Conservation (phyloP, 1,284 basidiomycete species). For the Trametes polyzona region DNA sequence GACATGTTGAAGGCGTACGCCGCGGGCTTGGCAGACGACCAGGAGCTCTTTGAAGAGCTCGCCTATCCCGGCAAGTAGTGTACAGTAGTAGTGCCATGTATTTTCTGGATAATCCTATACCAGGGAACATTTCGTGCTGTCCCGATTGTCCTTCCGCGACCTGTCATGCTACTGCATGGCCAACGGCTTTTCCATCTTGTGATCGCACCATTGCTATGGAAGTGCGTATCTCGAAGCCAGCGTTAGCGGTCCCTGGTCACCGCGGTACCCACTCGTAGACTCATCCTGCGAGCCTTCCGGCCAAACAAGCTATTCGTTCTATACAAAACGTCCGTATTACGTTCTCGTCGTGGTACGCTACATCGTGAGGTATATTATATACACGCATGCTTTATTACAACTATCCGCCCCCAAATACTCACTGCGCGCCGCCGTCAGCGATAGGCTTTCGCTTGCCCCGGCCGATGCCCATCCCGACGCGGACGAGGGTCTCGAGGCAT, state of each 20-base stretch:
- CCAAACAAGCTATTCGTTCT: neutral
- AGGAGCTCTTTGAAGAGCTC: conserved; percentile 6
- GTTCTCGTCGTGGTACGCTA: neutral
- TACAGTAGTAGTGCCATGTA: too few species aligned
- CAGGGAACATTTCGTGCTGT: too few species aligned
- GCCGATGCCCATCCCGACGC: conserved; percentile 87
- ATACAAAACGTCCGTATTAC: conserved; percentile 1
- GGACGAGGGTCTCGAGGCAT: conserved; percentile 85
- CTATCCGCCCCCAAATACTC: neutral
- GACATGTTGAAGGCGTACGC: conserved; percentile 48
- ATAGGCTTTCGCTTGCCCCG: conserved; percentile 23
- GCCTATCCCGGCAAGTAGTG: too few species aligned
- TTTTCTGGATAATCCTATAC: too few species aligned
- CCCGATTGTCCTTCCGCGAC: too few species aligned
- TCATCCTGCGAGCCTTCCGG: too few species aligned
- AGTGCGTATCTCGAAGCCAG: too few species aligned
- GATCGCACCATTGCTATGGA: too few species aligned
- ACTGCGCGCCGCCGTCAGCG: conserved; percentile 8
- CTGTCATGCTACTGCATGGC: too few species aligned
- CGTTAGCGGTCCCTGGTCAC: too few species aligned
- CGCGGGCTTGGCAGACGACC: conserved; percentile 14
- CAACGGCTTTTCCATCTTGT: too few species aligned
- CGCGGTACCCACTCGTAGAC: too few species aligned
- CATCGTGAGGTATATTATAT: neutral
- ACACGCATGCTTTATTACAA: neutral